These are phyloP conservation scores for Flaveria brownii DNA, from an alignment of 129 eudicot genomes.

Conservation along the genomic window DNA sequence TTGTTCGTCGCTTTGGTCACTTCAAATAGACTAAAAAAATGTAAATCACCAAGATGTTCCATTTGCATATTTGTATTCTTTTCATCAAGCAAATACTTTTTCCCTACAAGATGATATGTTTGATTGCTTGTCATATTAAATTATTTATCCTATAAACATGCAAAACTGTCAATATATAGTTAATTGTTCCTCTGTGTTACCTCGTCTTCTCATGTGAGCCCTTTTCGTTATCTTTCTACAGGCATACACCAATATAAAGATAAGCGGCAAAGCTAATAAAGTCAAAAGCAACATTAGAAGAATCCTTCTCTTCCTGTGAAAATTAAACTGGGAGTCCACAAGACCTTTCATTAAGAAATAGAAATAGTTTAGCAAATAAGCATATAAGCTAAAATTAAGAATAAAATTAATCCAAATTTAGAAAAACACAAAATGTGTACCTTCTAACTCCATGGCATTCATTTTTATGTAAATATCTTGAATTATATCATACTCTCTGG, in stretches of 20 bases:
- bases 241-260: neutral
- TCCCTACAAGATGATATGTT: neutral
- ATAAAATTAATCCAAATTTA: too few species aligned
- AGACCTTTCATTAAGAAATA: neutral
- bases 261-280: neutral
- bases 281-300: neutral
- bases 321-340: neutral
- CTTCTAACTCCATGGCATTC: conserved; percentile 27
- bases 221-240: neutral
- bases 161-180: neutral
- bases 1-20: neutral
- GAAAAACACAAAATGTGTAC: neutral
- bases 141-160: neutral
- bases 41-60: neutral
- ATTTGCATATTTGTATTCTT: neutral
- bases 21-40: neutral
- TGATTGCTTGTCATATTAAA: neutral
- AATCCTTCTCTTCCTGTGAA: neutral
- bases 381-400: neutral
- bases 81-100: neutral
- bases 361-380: neutral
- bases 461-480: conserved; percentile 35
- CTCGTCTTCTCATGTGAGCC: neutral
- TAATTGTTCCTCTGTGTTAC: neutral
- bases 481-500: conserved; percentile 10